Percentiles rank a stretch among this genome's conserved stretches.
Evolutionary conservation across 345 rosid genomes (phyloP).

Genomic region (Euphorbia tirucalli): DNA sequence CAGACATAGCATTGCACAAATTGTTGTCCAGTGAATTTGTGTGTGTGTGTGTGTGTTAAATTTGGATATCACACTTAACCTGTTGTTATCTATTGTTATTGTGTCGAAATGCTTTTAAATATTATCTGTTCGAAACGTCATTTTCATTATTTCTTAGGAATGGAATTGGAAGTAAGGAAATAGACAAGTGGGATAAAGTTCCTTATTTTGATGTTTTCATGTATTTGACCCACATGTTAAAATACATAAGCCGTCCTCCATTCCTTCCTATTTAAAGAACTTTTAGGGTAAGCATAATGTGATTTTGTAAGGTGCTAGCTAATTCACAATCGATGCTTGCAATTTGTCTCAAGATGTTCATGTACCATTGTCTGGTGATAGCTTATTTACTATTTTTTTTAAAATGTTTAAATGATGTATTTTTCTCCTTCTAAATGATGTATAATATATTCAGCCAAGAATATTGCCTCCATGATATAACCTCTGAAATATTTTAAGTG

Average conservation of each 20-base stretch:
- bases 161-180: not conserved
- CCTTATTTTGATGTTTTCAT: not conserved
- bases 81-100: not conserved
- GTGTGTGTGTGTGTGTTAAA: too few species aligned
- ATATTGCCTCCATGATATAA: not conserved
- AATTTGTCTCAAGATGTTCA: constrained; percentile 1
- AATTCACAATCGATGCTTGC: not conserved
- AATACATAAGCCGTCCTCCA: too few species aligned
- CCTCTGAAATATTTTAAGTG: not conserved
- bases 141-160: not conserved
- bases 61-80: not conserved
- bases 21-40: too few species aligned
- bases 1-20: too few species aligned
- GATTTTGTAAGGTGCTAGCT: not conserved
- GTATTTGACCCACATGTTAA: too few species aligned
- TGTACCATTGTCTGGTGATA: not conserved
- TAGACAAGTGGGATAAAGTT: not conserved
- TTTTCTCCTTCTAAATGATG: not conserved
- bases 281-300: too few species aligned
- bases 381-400: not conserved
- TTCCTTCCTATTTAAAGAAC: not conserved
- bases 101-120: not conserved
- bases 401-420: too few species aligned
- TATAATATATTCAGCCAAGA: not conserved
- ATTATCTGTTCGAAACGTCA: not conserved